These are phyloP conservation scores for Dendrostoma leiphaemia DNA, from an alignment of 2,329 filamentous ascomycete species.

Conservation along the genomic window DNA sequence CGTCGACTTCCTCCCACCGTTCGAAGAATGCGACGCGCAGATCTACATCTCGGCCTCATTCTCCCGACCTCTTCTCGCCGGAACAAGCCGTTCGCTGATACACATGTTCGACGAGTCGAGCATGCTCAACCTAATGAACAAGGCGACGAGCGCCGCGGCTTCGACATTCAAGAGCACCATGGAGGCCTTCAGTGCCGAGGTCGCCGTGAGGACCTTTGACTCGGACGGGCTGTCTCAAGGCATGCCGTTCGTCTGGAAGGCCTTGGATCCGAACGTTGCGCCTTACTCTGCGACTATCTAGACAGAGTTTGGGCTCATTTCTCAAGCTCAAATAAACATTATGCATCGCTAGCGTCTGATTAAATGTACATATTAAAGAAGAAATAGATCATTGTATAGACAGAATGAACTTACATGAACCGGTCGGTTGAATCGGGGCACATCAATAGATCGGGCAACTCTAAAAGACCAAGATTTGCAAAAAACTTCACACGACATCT, in stretches of 20 bases:
- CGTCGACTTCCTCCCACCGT: slow-evolving; percentile 33
- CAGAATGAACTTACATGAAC: no score
- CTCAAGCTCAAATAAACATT: no score
- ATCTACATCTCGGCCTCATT: slow-evolving; percentile 37
- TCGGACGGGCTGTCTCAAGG: slow-evolving; percentile 39
- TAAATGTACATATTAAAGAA: no score
- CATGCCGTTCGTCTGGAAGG: slow-evolving; percentile 44
- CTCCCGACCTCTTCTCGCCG: slow-evolving; percentile 36
- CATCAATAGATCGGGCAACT: no score
- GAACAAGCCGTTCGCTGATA: slow-evolving; percentile 34
- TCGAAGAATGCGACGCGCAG: slow-evolving; percentile 32
- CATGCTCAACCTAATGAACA: slow-evolving; percentile 33
- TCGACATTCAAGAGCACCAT: slow-evolving; percentile 34
- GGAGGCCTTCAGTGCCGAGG: slow-evolving; percentile 33
- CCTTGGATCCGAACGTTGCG: slow-evolving; percentile 21
- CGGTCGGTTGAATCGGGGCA: no score
- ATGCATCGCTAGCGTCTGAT: no score
- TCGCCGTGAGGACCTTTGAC: slow-evolving; percentile 40
- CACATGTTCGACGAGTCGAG: slow-evolving; percentile 38
- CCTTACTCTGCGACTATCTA: slow-evolving; percentile 21
- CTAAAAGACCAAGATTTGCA: no score
- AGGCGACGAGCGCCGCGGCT: slow-evolving; percentile 31
- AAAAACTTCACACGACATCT: no score
- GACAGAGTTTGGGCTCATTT: not conserved
- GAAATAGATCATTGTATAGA: no score